Percentiles rank a stretch among this genome's conserved stretches.
These are phyloP conservation scores for Mycena amicta DNA, from an alignment of 768 basidiomycete species.

Conservation along the genomic window DNA sequence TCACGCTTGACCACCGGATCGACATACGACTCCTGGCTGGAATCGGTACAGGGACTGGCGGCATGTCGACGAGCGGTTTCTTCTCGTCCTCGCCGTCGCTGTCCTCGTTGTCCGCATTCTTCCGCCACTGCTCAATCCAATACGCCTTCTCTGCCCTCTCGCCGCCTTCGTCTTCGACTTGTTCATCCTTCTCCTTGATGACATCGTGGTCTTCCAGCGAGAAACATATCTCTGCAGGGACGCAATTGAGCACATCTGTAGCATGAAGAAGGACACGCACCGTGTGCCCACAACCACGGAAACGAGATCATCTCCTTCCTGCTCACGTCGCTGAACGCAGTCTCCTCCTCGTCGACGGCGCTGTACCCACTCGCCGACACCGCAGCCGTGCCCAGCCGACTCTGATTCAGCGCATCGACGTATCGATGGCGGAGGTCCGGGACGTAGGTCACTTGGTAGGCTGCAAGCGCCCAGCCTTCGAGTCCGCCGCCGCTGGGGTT, in stretches of 20 bases:
- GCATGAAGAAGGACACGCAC: constrained; percentile 6
- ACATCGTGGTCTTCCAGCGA: constrained; percentile 1
- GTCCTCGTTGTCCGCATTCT: background rate
- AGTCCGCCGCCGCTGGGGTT: constrained; percentile 4
- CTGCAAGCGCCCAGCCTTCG: constrained; percentile 17
- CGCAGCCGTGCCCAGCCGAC: constrained; percentile 16
- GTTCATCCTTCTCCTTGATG: background rate
- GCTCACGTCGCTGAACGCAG: constrained; percentile 10
- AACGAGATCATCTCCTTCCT: constrained; percentile 16
- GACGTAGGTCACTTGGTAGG: constrained; percentile 20
- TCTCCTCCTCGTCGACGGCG: constrained; percentile 7
- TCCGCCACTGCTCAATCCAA: background rate
- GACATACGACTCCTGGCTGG: background rate
- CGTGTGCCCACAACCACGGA: constrained; percentile 23
- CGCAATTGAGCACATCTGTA: background rate
- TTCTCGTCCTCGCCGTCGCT: background rate
- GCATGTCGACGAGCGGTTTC: background rate
- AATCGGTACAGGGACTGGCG: background rate
- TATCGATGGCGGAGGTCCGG: background rate
- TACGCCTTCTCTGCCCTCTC: background rate
- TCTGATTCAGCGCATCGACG: constrained; percentile 19
- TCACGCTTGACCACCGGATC: background rate
- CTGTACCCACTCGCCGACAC: constrained; percentile 10
- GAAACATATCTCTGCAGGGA: background rate
- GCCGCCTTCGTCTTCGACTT: background rate